Evolutionary conservation across 23 red algal genomes (phyloP), one percentile per base, ranked within the genome.

Genomic region (Gracilaria vermiculophylla): DNA sequence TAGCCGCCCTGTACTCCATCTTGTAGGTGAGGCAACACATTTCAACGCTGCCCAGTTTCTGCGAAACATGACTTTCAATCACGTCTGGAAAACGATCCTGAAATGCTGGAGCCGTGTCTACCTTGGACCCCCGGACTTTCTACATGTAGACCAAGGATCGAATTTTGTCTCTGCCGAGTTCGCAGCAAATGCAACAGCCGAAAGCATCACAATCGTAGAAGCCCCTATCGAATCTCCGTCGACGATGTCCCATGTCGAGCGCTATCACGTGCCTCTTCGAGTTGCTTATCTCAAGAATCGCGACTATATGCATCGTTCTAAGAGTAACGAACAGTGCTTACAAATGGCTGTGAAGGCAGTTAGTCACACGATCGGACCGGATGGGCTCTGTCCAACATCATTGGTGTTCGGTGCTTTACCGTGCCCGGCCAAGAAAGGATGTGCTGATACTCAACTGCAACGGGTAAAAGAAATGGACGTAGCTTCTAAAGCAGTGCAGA

Each of bases 21-120:
- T 28, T 15, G 81, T 85, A 14, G 58, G n/a, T 53, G 81, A 85
- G 43, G 81, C 61, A 0, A 69, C 81, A 29, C 81, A 85, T 32
- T 85, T 33, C 53, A 50, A 28, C 10, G 2, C 81, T 20, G 45
- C 61, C 17, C 14, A 34, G 24, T 85, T 85, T 72, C 42, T 85
- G 7, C 12, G 21, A 5, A 14, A 32, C 4, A 17, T 75, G 27
- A 28, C 28, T 7, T 45, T 60, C 27, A 25, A 1, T 3, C 36
- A 65, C 5, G 64, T 70, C 6, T 85, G 82, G 82, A 55, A 61
- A 14, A 6, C 52, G 15, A 48, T 87, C 19, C 60, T 57, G 1
- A 36, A 40, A 1, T 75, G 43, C n/a, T 87, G 64, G 82, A 35
- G 29, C 31, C 24, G 64, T 2, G 3, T 58, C 6, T 87, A 87